Conservation (phyloP, 1,139 yeast genomes). For the Yamadazyma aaseri region DNA sequence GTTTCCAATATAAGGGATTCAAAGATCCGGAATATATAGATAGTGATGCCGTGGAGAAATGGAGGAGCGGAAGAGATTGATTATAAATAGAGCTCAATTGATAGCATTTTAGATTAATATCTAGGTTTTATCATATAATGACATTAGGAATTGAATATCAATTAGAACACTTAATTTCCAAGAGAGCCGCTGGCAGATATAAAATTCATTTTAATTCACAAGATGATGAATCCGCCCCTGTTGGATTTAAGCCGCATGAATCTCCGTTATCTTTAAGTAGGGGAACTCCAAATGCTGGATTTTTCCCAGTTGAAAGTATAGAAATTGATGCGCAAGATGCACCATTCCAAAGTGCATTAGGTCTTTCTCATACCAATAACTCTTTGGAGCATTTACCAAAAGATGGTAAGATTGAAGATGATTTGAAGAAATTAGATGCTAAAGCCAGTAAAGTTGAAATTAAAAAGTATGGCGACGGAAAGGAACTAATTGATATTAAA, state of each 20-base stretch:
- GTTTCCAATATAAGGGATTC: no score
- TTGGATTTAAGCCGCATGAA: conserved; percentile 41
- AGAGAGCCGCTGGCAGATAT: conserved; percentile 28
- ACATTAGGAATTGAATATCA: conserved; percentile 10
- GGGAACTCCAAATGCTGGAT: conserved; percentile 59
- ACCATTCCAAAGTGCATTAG: conserved; percentile 36
- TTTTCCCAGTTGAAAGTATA: conserved; percentile 56
- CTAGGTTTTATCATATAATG: no score
- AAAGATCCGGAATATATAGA: no score
- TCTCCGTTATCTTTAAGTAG: conserved; percentile 49
- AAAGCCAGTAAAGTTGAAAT: conserved; percentile 17
- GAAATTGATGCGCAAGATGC: conserved; percentile 44
- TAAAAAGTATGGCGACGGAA: conserved; percentile 24
- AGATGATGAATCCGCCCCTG: conserved; percentile 30
- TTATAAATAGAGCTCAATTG: no score
- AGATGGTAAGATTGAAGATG: conserved; percentile 3
- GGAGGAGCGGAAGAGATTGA: no score
- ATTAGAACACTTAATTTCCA: conserved; percentile 26
- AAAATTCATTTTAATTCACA: conserved; percentile 23
- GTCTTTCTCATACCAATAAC: conserved; percentile 22
- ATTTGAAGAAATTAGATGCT: conserved; percentile 5
- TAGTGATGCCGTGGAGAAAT: no score
- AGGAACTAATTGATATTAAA: conserved; percentile 36
- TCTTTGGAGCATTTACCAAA: conserved; percentile 21
- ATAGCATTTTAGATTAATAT: no score